Conservation (phyloP, 2,329 filamentous ascomycete genomes). For the Penicillium sp. region DNA sequence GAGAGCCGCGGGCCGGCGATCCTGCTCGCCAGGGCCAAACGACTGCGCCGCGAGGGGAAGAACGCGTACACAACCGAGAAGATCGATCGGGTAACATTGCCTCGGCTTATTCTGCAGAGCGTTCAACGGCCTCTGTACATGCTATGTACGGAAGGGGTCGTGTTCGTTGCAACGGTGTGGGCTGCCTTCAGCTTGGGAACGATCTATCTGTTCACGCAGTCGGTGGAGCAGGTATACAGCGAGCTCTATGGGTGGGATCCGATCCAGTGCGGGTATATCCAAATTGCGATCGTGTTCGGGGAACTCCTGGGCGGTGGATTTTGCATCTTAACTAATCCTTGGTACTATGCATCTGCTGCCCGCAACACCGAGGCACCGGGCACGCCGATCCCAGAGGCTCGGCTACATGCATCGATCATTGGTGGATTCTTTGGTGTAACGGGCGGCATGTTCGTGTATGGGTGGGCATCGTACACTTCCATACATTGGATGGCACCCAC, state of each 20-base stretch:
- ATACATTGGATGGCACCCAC: conserved; percentile 35
- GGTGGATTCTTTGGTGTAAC: conserved; percentile 32
- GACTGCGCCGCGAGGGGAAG: conserved; percentile 31
- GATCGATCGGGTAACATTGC: neutral
- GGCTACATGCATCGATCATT: conserved; percentile 39
- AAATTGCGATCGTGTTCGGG: conserved; percentile 39
- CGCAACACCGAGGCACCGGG: conserved; percentile 34
- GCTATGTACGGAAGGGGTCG: conserved; percentile 39
- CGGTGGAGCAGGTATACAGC: conserved; percentile 37
- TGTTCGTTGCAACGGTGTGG: conserved; percentile 42
- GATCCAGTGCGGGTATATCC: conserved; percentile 33
- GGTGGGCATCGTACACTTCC: conserved; percentile 25
- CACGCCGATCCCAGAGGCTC: conserved; percentile 40
- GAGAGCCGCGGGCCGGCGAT: conserved; percentile 43
- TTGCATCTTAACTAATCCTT: conserved; percentile 33
- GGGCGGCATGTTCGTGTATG: conserved; percentile 33
- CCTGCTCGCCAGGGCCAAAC: conserved; percentile 33
- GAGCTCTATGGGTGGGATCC: conserved; percentile 32
- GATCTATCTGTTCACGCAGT: conserved; percentile 39
- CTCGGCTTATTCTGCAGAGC: conserved; percentile 21
- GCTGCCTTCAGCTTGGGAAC: conserved; percentile 42
- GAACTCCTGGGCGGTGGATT: conserved; percentile 38
- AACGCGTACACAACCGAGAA: conserved; percentile 19
- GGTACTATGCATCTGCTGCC: conserved; percentile 16
- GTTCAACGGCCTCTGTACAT: conserved; percentile 36